These are phyloP conservation scores for Coelastrella sp. DNA, from an alignment of 139 green algal genomes.

Conservation along the genomic window DNA sequence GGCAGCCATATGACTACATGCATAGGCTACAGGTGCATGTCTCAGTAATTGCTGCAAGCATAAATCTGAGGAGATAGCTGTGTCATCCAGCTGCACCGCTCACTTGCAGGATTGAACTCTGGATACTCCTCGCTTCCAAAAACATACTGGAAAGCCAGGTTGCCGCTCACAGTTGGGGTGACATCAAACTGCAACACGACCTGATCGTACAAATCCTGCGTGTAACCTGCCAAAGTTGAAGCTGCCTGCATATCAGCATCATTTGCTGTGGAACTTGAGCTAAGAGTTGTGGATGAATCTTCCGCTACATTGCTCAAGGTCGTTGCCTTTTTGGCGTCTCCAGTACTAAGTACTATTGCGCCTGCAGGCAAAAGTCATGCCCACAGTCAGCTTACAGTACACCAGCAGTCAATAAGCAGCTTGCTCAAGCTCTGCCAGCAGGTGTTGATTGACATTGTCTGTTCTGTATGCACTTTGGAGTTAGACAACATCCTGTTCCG, in stretches of 20 bases:
- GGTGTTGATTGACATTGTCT: too few relatives aligned
- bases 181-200: constrained; percentile 13
- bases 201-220: not conserved
- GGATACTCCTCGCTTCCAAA: constrained; percentile 28
- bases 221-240: not conserved
- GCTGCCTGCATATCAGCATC: not conserved
- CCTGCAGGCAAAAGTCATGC: too few relatives aligned
- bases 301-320: not conserved
- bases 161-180: not conserved
- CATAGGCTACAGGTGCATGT: too few relatives aligned
- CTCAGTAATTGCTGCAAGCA: too few relatives aligned
- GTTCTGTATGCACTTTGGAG: too few relatives aligned
- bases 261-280: not conserved
- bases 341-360: not conserved
- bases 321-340: not conserved
- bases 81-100: not conserved
- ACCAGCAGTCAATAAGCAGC: too few relatives aligned
- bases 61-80: not conserved
- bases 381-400: too few relatives aligned
- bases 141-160: constrained; percentile 31
- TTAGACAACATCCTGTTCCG: too few relatives aligned
- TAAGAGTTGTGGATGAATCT: not conserved
- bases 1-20: too few relatives aligned
- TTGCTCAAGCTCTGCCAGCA: too few relatives aligned
- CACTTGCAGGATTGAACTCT: not conserved